Evolutionary conservation across 176 grass and related monocot genomes (phyloP), one percentile per base, ranked within the genome.

Genomic region (Phyllostachys edulis): DNA sequence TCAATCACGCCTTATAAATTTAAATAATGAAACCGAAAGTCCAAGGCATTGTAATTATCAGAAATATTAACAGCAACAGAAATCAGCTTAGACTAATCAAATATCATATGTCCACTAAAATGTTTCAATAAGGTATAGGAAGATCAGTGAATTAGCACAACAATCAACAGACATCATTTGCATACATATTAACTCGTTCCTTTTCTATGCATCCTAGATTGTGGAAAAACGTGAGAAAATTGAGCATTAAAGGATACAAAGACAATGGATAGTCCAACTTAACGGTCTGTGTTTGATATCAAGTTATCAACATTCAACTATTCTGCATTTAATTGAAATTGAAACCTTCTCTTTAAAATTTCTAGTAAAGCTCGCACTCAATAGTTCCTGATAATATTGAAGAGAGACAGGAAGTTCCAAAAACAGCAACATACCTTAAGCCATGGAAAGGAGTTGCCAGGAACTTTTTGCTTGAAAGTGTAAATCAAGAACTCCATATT

Each of bases 391-490:
- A 69, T 10, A 81, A 82, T 71, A 42, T 12, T 47, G 37, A 71
- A 38, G 5, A 63, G 46, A 45, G 71, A 55, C 20, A 75, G 39
- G 23, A 71, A 71, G 36, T 10, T 77, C 9, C 21, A 46, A 50
- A 77, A 39, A 59, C 26, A 39, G 29, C 32, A 87, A 20, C 80
- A 83, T 87, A 87, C 73, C 79, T 87, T 18, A 20, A 62, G 79
- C 68, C 21, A 86, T 83, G 79, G 66, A 83, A 67, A 86, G 26
- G 51, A 90, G 67, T 62, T 24, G 67, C 73, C 40, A 82, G 65
- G 38, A 32, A 50, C 60, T 14, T 47, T 78, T 60, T 29, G 50
- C 42, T 86, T 67, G 39, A 34, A 86, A 73, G 49, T 34, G 21
- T 40, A 68, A 29, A 67, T 34, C 38, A 72, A 81, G 14, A 74